Evolutionary conservation across 2,329 filamentous ascomycete genomes (phyloP).

Genomic region (Dactylellina drechsleri): DNA sequence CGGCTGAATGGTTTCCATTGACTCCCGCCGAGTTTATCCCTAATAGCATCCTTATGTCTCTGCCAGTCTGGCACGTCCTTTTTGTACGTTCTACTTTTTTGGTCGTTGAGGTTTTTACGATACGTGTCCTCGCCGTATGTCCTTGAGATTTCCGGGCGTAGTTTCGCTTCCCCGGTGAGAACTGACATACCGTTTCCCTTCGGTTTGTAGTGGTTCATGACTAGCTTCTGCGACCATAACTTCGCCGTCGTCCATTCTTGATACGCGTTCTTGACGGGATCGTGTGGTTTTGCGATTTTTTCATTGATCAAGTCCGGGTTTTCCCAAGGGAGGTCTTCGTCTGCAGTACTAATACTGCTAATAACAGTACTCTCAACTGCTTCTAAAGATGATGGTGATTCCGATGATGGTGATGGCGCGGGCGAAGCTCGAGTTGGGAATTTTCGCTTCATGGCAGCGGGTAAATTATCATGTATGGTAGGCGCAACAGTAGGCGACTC

Average conservation of each 20-base stretch:
- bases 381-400: too few species aligned
- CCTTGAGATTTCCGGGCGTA: conserved; percentile 1
- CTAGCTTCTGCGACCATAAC: conserved; percentile 24
- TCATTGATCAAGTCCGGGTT: conserved; percentile 14
- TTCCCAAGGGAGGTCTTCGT: conserved; percentile 30
- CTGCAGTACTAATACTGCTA: background rate
- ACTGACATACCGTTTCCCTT: background rate
- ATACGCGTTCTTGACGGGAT: conserved; percentile 36
- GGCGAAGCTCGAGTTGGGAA: conserved; percentile 27
- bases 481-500: background rate
- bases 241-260: conserved; percentile 36
- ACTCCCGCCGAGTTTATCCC: conserved; percentile 78
- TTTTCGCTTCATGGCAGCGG: background rate
- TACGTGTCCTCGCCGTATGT: background rate
- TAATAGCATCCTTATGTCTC: conserved; percentile 57
- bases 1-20: conserved; percentile 85
- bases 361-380: too few species aligned
- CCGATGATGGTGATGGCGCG: too few species aligned
- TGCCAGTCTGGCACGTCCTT: conserved; percentile 31
- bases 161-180: conserved; percentile 3
- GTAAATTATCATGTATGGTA: background rate
- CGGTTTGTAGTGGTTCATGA: conserved; percentile 16
- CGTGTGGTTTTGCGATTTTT: conserved; percentile 15
- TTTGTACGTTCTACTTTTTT: background rate
- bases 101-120: conserved; percentile 4